Base-by-base conservation (phyloP, 2,329 filamentous ascomycete genomes). In the Cladosporium sp. region DNA sequence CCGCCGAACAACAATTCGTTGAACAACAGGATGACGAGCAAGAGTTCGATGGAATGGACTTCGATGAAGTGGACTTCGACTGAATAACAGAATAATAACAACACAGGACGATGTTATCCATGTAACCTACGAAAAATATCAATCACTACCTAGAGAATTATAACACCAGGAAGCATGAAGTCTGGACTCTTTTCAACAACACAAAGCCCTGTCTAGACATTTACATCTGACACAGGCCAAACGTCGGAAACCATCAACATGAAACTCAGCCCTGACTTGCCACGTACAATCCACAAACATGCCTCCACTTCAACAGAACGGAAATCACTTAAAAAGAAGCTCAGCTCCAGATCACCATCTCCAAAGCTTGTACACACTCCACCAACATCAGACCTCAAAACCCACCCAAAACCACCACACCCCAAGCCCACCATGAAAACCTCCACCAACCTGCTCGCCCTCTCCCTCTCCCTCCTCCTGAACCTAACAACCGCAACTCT, bases 401-500 rank as follows among this genome's bases (percentile, higher is more conserved):
- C 25, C 35, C 38, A 18, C 4, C 16, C 11, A 27, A 25, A 38
- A 18, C 16, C 16, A 22, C 15, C 36, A 19, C 2, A 18, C 15
- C 13, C 9, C 18, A 15, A 38, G 15, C 16, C 36, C 19, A 20
- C 20, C 4, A 40, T 9, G 7, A 40, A 22, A 20, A 7, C 42
- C 49, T 38, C 16, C 18, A 56, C 49, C 55, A 54, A 50, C 25
- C 38, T 52, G 47, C 29, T 46, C 27, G 22, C 22, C 22, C 11
- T 43, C 33, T 15, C 53, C 20, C 35, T 52, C 38, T 50, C 45
- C 39, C 30, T 56, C 13, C 52, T 53, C 43, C 47, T 54, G 20
- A 54, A 50, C 50, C 56, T 60, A 38, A 56, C 60, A 22, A 60
- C 57, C 19, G 67, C 67, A 25, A 69, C 67, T 7, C 65, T 70